Evolutionary conservation across 169 alveolate species (phyloP).

Genomic region (Plasmodium berghei): DNA sequence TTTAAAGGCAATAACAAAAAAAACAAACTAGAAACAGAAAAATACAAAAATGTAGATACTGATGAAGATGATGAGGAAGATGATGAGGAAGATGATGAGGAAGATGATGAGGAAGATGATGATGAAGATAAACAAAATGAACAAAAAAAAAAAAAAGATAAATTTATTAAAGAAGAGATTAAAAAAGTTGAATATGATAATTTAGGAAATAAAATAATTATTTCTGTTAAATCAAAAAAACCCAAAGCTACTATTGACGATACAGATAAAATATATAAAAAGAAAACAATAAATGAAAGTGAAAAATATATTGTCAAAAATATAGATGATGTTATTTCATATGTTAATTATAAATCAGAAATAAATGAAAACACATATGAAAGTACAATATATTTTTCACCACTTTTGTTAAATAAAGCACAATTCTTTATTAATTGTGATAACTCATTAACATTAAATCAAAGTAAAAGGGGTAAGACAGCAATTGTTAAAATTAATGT

Average conservation of each 20-base stretch:
- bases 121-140: neutral
- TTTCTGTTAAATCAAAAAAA: constrained; percentile 22
- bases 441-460: constrained; percentile 52
- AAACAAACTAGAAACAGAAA: neutral
- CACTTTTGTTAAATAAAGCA: constrained; percentile 55
- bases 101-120: neutral
- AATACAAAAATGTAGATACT: neutral
- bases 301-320: constrained; percentile 31
- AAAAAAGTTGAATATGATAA: constrained; percentile 26
- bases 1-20: neutral
- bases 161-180: neutral
- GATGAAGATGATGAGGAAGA: neutral
- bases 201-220: constrained; percentile 54
- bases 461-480: constrained; percentile 60
- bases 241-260: constrained; percentile 70
- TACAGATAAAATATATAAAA: neutral
- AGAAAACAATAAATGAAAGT: neutral
- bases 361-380: constrained; percentile 24
- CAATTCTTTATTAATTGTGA: constrained; percentile 46
- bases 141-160: neutral
- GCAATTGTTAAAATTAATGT: constrained; percentile 41
- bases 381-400: constrained; percentile 32
- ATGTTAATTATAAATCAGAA: constrained; percentile 32
- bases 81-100: neutral
- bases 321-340: constrained; percentile 46